Conservation (phyloP, 1,139 yeast species). For the Yamadazyma triangularis region DNA sequence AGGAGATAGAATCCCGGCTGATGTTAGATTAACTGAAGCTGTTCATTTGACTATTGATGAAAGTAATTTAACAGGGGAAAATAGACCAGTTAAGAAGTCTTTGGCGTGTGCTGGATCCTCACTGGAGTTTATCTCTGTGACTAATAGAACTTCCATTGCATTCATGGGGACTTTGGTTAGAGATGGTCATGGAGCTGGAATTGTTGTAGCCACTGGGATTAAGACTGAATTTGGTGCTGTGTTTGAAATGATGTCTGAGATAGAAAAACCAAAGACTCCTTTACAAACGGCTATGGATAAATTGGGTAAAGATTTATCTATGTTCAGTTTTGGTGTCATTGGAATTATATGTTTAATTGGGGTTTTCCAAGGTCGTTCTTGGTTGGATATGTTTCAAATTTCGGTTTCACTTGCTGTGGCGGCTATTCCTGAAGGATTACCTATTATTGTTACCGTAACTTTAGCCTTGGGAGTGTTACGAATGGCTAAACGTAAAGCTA, state of each 20-base stretch:
- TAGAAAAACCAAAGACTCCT: slow-evolving; percentile 95
- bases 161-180: slow-evolving; percentile 95
- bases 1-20: slow-evolving; percentile 96
- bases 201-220: slow-evolving; percentile 86
- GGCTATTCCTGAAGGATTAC: slow-evolving; percentile 96
- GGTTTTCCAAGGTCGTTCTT: slow-evolving; percentile 80
- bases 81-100: slow-evolving; percentile 73
- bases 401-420: slow-evolving; percentile 96
- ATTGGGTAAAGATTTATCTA: slow-evolving; percentile 82
- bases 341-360: slow-evolving; percentile 87
- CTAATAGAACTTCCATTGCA: slow-evolving; percentile 72
- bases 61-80: slow-evolving; percentile 92
- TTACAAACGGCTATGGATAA: slow-evolving; percentile 92
- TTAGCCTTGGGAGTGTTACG: slow-evolving; percentile 90
- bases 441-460: slow-evolving; percentile 94
- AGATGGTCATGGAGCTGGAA: slow-evolving; percentile 89
- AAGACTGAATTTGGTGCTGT: slow-evolving; percentile 88
- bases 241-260: slow-evolving; percentile 88
- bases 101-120: slow-evolving; percentile 21
- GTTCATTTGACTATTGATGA: slow-evolving; percentile 83
- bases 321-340: slow-evolving; percentile 77
- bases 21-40: slow-evolving; percentile 72
- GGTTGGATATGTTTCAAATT: slow-evolving; percentile 97
- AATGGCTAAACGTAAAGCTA: slow-evolving; percentile 92
- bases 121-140: slow-evolving; percentile 39